Evolutionary conservation across 805 yeast species (phyloP).

Genomic region (Nakazawaea ishiwadae): DNA sequence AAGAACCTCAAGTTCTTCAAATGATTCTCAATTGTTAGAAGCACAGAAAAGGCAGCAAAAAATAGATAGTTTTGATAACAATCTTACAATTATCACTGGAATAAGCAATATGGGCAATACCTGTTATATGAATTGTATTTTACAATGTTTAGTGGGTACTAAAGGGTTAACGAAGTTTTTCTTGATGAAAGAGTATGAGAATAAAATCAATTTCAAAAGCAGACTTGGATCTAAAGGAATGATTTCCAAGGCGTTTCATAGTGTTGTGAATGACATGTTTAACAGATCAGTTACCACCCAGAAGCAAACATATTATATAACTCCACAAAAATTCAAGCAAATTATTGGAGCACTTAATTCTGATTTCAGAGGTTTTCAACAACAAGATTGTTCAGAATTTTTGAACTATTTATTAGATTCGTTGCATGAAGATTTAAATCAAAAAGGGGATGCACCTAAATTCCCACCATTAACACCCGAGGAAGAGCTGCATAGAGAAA

Average conservation of each 20-base stretch:
- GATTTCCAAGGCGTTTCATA: conserved; percentile 64
- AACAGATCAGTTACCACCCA: conserved; percentile 25
- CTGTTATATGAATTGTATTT: conserved; percentile 85
- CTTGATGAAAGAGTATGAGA: conserved; percentile 52
- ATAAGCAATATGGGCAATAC: conserved; percentile 82
- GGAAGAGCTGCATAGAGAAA: conserved; percentile 72
- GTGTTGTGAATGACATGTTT: conserved; percentile 51
- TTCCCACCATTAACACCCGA: conserved; percentile 57
- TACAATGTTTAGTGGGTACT: conserved; percentile 83
- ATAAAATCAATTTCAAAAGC: conserved; percentile 68
- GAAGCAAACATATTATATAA: conserved; percentile 30
- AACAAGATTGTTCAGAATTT: conserved; percentile 86
- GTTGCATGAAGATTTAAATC: conserved; percentile 79
- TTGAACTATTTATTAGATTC: conserved; percentile 70
- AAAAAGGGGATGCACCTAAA: conserved; percentile 51
- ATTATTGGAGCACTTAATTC: conserved; percentile 63
- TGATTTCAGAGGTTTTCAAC: conserved; percentile 62
- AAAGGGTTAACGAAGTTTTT: conserved; percentile 61
- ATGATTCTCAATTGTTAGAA: background rate
- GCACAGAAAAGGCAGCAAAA: conserved; percentile 9
- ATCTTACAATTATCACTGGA: conserved; percentile 55
- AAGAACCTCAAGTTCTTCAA: background rate
- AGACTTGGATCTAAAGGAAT: conserved; percentile 78
- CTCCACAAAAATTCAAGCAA: conserved; percentile 62
- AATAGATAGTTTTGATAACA: conserved; percentile 8